Percentiles rank a stretch among this genome's conserved stretches.
phyloP scores from a whole-genome alignment of 2,329 filamentous ascomycete species.

The Penicillium sp. region DNA sequence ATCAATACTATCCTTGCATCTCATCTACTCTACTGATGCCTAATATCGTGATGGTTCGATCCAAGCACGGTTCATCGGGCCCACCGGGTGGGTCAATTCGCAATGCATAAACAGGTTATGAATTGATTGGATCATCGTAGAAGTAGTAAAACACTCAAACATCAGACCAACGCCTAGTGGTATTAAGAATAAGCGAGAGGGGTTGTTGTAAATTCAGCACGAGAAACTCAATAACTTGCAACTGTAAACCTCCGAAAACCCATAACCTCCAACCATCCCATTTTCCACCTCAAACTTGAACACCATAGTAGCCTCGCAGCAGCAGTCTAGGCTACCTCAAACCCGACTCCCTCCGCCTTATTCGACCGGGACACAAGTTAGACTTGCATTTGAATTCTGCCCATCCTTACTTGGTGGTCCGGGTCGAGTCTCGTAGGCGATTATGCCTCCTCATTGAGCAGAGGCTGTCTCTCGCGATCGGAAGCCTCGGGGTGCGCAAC shows the following conservation, averaged over 20 bases:
- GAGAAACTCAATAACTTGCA: not conserved
- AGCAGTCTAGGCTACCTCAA: not conserved
- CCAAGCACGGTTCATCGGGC: not conserved
- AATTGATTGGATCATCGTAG: not conserved
- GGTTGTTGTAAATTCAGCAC: not conserved
- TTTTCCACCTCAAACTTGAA: not conserved
- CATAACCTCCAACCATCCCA: not conserved
- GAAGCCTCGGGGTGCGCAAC: constrained; percentile 42
- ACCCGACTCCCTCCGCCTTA: too few relatives aligned
- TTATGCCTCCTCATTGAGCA: constrained; percentile 49
- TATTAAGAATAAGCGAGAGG: constrained; percentile 11
- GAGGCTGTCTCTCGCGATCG: constrained; percentile 58
- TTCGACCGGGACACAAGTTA: too few relatives aligned
- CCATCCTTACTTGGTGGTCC: not conserved
- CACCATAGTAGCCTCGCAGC: not conserved
- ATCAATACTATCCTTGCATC: too few relatives aligned
- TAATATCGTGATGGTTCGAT: not conserved
- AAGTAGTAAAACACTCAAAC: not conserved
- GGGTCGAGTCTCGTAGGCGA: not conserved
- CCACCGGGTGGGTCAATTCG: constrained; percentile 9
- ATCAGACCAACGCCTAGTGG: constrained; percentile 3
- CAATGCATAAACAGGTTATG: constrained; percentile 1
- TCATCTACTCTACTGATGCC: not conserved
- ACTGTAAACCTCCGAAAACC: not conserved
- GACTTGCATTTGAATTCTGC: too few relatives aligned